These are phyloP conservation scores for Leccinum cinnamomeum DNA, from an alignment of 1,284 basidiomycete species.

Conservation along the genomic window DNA sequence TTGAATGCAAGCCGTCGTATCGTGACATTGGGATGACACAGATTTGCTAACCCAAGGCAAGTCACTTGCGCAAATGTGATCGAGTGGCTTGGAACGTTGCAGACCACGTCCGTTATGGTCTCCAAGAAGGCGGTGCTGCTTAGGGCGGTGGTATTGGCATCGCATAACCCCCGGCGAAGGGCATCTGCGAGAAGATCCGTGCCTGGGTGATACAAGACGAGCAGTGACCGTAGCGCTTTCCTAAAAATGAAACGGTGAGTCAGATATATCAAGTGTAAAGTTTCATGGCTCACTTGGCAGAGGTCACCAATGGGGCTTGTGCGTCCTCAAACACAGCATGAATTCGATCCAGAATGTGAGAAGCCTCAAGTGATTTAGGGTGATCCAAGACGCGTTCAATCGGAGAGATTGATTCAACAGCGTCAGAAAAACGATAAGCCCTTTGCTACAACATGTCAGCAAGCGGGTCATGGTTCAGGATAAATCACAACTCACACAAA, in stretches of 20 bases:
- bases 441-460: slow-evolving; percentile 51
- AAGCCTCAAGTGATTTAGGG: slow-evolving; percentile 52
- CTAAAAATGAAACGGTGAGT: slow-evolving; percentile 38
- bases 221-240: slow-evolving; percentile 75
- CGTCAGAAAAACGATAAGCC: slow-evolving; percentile 68
- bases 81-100: slow-evolving; percentile 54
- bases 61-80: slow-evolving; percentile 77
- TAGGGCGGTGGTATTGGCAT: slow-evolving; percentile 41
- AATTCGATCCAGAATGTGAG: slow-evolving; percentile 59
- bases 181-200: slow-evolving; percentile 67
- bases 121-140: slow-evolving; percentile 69
- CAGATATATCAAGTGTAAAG: slow-evolving; percentile 14
- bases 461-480: not conserved
- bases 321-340: slow-evolving; percentile 65
- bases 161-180: slow-evolving; percentile 72
- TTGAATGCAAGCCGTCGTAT: slow-evolving; percentile 80
- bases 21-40: slow-evolving; percentile 71
- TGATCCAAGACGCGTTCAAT: slow-evolving; percentile 43
- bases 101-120: slow-evolving; percentile 74
- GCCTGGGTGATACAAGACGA: slow-evolving; percentile 63
- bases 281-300: slow-evolving; percentile 57
- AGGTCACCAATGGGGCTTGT: slow-evolving; percentile 48
- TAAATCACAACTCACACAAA: slow-evolving; percentile 63
- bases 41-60: slow-evolving; percentile 84
- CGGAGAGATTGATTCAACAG: slow-evolving; percentile 38